Base-by-base conservation (phyloP, 495 filamentous ascomycete species). In the Aspergillus incahuasiensis region DNA sequence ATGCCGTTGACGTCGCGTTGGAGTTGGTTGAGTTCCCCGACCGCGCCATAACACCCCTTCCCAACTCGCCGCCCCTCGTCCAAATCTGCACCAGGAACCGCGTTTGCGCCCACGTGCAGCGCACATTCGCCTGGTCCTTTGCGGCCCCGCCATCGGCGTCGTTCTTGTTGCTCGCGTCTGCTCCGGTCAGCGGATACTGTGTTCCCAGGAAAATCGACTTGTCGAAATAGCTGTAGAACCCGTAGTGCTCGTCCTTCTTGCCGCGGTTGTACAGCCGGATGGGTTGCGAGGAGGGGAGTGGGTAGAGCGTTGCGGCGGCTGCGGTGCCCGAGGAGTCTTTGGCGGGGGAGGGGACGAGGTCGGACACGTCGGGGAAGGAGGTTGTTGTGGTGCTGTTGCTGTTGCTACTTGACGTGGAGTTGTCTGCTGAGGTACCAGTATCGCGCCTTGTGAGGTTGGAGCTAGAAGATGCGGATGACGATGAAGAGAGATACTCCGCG, bases 151-250 rank as follows among this genome's bases (percentile, higher is more conserved):
- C 90, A 53, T 85, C 76, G 6, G 65, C 54, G 62, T 95, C 90
- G 13, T 73, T 74, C 0, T 79, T 64, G 21, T 47, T 59, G 22
- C 51, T 59, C 38, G 76, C 54, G 19, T 35, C 48, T 1, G 3
- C 6, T 0, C 54, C 54, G 2, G 46, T 74, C 18, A 78, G 59
- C n/a, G n/a, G n/a, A n/a, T 0, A 70, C 64, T 6, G 69, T 66
- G 79, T 82, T 50, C 82, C 79, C 48, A 91, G 75, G 75, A 91
- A 95, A 50, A 95, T 90, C 5, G 88, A 88, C 59, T 90, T 89
- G 69, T 92, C 84, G 69, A 86, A 97, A 76, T 95, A 95, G 0
- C 81, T 87, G 69, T 95, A 96, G 71, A 97, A 96, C 9, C 89
- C 90, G 69, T 95, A 97, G 71, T 96, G 90, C 66, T 98, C 94